phyloP scores from a whole-genome alignment of 2,329 filamentous ascomycete species.

The Geosmithia putterillii region DNA sequence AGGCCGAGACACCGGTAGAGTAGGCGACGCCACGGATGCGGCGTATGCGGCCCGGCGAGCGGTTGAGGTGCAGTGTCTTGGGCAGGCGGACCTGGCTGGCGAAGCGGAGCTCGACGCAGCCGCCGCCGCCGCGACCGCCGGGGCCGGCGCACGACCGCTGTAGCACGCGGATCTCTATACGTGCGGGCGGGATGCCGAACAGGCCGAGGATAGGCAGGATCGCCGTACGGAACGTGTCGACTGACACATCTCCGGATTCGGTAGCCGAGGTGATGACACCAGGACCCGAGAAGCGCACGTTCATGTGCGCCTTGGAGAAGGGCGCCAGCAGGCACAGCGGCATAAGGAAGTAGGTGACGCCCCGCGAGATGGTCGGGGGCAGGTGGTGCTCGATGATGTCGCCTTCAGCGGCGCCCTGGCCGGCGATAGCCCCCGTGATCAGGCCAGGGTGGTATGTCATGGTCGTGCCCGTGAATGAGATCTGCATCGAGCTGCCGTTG shows the following conservation, averaged over 20 bases:
- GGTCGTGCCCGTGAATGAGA: slow-evolving; percentile 90
- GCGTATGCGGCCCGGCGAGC: slow-evolving; percentile 75
- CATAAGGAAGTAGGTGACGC: slow-evolving; percentile 84
- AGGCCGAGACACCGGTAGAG: slow-evolving; percentile 79
- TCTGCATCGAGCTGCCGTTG: slow-evolving; percentile 89
- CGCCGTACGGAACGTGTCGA: slow-evolving; percentile 87
- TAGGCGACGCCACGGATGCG: slow-evolving; percentile 88
- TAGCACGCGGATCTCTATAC: slow-evolving; percentile 77
- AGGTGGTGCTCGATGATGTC: slow-evolving; percentile 75
- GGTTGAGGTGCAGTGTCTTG: slow-evolving; percentile 79
- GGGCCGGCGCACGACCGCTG: slow-evolving; percentile 66
- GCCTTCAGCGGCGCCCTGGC: slow-evolving; percentile 55
- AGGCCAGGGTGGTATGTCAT: slow-evolving; percentile 86
- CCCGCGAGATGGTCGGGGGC: slow-evolving; percentile 63
- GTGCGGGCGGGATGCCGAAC: slow-evolving; percentile 70
- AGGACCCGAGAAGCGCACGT: slow-evolving; percentile 78
- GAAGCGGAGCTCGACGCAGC: slow-evolving; percentile 87
- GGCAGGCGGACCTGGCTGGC: slow-evolving; percentile 87
- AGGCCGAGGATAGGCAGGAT: slow-evolving; percentile 80
- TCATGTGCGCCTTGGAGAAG: slow-evolving; percentile 84
- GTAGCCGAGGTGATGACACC: slow-evolving; percentile 89
- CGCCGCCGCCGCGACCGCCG: slow-evolving; percentile 69
- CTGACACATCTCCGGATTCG: slow-evolving; percentile 71
- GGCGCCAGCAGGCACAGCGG: slow-evolving; percentile 83
- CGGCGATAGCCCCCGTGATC: slow-evolving; percentile 73